phyloP scores from a whole-genome alignment of 371 early-diverging fungal genomes.

The Nematocida sp. region DNA sequence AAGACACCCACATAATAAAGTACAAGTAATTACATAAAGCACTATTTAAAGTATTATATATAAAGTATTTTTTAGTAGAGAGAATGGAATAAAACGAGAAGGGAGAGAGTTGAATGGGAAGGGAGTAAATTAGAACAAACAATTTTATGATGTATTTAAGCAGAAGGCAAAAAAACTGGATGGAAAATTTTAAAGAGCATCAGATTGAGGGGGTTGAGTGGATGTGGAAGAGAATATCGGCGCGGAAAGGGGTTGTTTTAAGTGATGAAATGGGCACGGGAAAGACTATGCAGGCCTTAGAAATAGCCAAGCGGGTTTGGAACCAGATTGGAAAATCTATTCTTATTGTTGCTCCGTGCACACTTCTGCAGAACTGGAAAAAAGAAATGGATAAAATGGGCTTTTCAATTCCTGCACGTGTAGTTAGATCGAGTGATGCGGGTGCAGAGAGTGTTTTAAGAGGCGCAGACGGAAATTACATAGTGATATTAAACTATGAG shows the following conservation, averaged over 20 bases:
- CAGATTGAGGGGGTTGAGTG: slow-evolving; percentile 83
- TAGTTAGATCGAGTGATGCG: not conserved
- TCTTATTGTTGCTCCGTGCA: slow-evolving; percentile 86
- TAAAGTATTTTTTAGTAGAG: not conserved
- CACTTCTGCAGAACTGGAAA: slow-evolving; percentile 89
- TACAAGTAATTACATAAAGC: too few species aligned
- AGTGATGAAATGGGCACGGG: slow-evolving; percentile 97
- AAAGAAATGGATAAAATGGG: slow-evolving; percentile 83
- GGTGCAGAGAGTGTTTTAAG: not conserved
- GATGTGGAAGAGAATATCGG: slow-evolving; percentile 71
- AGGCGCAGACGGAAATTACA: slow-evolving; percentile 28
- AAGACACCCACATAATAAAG: too few species aligned
- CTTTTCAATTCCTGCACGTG: not conserved
- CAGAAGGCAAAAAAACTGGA: slow-evolving; percentile 51
- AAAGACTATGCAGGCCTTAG: slow-evolving; percentile 85
- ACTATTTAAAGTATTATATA: not conserved
- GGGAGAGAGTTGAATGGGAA: too few species aligned
- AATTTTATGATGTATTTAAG: not conserved
- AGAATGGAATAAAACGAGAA: not conserved
- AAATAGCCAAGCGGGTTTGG: slow-evolving; percentile 74
- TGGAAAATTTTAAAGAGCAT: slow-evolving; percentile 72
- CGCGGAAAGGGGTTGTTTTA: slow-evolving; percentile 82
- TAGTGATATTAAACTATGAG: slow-evolving; percentile 29
- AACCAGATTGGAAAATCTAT: slow-evolving; percentile 69
- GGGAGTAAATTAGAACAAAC: too few species aligned